phyloP scores from a whole-genome alignment of 1,284 basidiomycete species.

The Stygiomarasmius scandens region DNA sequence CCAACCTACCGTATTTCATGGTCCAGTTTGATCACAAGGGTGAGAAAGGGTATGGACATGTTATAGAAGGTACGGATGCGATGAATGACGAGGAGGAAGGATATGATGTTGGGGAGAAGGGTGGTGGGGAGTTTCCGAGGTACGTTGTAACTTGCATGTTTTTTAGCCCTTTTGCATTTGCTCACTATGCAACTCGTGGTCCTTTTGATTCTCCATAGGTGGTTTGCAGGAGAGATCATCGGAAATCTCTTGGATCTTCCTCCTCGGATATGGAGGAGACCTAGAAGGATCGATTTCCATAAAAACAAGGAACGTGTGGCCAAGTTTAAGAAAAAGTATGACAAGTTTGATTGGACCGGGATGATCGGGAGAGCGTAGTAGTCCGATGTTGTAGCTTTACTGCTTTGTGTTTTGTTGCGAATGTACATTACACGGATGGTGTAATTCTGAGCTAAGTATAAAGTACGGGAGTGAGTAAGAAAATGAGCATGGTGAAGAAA shows the following conservation, averaged over 20 bases:
- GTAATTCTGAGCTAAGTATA: too few relatives aligned
- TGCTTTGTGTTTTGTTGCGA: too few relatives aligned
- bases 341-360: constrained; percentile 79
- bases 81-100: constrained; percentile 68
- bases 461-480: too few relatives aligned
- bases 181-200: neutral
- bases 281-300: constrained; percentile 71
- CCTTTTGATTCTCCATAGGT: constrained; percentile 53
- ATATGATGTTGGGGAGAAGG: constrained; percentile 77
- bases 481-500: too few relatives aligned
- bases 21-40: constrained; percentile 98
- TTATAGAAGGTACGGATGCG: constrained; percentile 87
- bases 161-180: neutral
- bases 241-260: constrained; percentile 90
- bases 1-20: constrained; percentile 98
- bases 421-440: too few relatives aligned
- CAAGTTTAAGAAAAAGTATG: constrained; percentile 69
- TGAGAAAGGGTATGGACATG: constrained; percentile 95
- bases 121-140: constrained; percentile 87
- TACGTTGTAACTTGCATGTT: constrained; percentile 37
- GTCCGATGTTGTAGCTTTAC: too few relatives aligned
- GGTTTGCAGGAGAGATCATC: constrained; percentile 94
- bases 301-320: constrained; percentile 73
- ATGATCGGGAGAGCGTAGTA: constrained; percentile 51
- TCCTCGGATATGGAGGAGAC: constrained; percentile 84